These are phyloP conservation scores for Rubia yunnanensis DNA, from an alignment of 257 asterid species.

Conservation along the genomic window DNA sequence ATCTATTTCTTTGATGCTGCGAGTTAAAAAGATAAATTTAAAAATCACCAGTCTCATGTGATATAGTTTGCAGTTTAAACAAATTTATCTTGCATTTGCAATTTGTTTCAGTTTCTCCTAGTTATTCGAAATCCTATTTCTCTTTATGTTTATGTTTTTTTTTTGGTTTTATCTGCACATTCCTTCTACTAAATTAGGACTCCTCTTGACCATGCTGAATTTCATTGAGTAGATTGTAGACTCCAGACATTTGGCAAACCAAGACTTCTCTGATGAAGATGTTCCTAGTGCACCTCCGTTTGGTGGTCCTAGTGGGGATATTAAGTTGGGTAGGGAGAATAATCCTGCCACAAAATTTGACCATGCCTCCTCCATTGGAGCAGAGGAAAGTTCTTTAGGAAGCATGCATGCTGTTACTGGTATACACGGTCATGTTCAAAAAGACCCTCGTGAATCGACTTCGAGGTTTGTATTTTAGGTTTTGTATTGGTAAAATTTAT, in stretches of 20 bases:
- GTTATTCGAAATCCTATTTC: not conserved
- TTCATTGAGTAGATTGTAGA: slow-evolving; percentile 21
- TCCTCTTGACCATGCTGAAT: not conserved
- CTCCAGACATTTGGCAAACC: slow-evolving; percentile 18
- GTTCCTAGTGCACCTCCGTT: slow-evolving; percentile 49
- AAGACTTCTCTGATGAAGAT: slow-evolving; percentile 30
- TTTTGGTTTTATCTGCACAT: not conserved
- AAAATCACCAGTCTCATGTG: not conserved
- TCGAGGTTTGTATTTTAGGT: slow-evolving; percentile 25
- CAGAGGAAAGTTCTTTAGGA: slow-evolving; percentile 10
- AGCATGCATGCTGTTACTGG: slow-evolving; percentile 15
- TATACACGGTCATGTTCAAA: slow-evolving; percentile 13
- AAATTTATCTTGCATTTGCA: not conserved
- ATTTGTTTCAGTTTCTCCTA: not conserved
- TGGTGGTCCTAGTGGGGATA: slow-evolving; percentile 30
- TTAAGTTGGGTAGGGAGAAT: slow-evolving; percentile 22
- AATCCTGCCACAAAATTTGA: slow-evolving; percentile 18
- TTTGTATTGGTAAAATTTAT: not conserved
- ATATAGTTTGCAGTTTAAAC: not conserved
- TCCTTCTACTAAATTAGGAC: not conserved
- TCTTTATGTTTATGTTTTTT: not conserved
- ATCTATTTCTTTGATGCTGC: not conserved
- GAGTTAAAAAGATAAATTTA: not conserved
- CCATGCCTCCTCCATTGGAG: slow-evolving; percentile 8
- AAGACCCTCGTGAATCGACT: slow-evolving; percentile 17